Base-by-base conservation (phyloP, 2,329 filamentous ascomycete genomes). In the Aspergillus terreus region DNA sequence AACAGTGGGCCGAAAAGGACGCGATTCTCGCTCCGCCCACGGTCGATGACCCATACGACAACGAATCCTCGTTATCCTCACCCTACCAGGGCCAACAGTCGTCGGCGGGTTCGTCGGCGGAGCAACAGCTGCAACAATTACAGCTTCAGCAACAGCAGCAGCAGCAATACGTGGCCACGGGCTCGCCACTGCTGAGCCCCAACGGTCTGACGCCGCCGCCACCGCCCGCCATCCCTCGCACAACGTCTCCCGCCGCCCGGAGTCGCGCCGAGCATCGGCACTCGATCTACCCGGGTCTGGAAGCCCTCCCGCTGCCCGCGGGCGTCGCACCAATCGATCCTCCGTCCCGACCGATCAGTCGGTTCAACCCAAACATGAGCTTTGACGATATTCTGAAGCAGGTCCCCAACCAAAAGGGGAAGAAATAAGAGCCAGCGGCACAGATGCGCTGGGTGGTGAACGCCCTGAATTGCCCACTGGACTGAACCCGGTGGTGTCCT, bases 1-100 rank as follows among this genome's bases (percentile, higher is more conserved):
- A 82, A 58, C 75, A 79, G 58, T 88, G 85, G 85, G 76, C 76
- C 7, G 72, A 75, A 33, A 71, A 74, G 15, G 66, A 68, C 48
- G 58, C 64, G 46, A 58, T 71, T 14, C 53, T 71, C 41, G 66
- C 59, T 3, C 65, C 67, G 4, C 64, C 70, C 1, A 60, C 63
- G 46, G 51, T 67, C 4, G 68, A 69, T 25, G 68, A 70, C 17
- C 62, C 64, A 14, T 71, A 70, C 45, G 66, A 69, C 17, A 63
- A 70, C 38, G 69, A 71, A 44, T 69, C 70, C 3, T 70, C 68
- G 30, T 59, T 71, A 32, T 71, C 70, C 3, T 71, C 70, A 1
- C 67, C 70, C 2, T 70, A 70, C 51, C 70, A 58, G 17, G 70
- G 59, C 21, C 69, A 69, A 7, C 67, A 71, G 32, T 71, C 69